These are phyloP conservation scores for Solanum ossicruentum DNA, from an alignment of 257 asterid species.

Conservation along the genomic window DNA sequence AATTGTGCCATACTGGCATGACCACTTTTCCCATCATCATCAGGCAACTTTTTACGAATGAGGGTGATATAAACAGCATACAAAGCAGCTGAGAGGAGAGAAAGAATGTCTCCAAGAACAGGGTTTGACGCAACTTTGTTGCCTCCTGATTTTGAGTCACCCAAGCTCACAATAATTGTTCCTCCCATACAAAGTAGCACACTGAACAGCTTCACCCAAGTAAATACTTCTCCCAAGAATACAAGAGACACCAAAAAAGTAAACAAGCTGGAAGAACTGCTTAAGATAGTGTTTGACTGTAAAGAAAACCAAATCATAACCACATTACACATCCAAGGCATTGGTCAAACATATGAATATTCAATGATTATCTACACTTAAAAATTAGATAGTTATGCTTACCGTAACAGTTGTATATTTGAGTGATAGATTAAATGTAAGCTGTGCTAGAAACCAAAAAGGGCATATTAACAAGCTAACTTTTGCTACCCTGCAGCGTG, in stretches of 20 bases:
- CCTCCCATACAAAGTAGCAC: slow-evolving; percentile 98
- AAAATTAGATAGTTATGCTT: slow-evolving; percentile 9
- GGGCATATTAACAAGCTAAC: slow-evolving; percentile 87
- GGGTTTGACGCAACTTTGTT: slow-evolving; percentile 51
- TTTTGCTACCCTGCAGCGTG: slow-evolving; percentile 69
- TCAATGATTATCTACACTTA: not conserved
- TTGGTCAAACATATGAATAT: not conserved
- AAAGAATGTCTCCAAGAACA: slow-evolving; percentile 56
- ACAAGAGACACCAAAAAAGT: slow-evolving; percentile 83
- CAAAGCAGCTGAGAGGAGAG: slow-evolving; percentile 69
- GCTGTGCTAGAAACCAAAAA: slow-evolving; percentile 89
- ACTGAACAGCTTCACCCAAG: slow-evolving; percentile 74
- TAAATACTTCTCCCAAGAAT: slow-evolving; percentile 78
- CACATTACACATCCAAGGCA: not conserved
- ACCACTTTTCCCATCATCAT: slow-evolving; percentile 52
- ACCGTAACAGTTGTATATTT: slow-evolving; percentile 95
- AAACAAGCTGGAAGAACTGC: slow-evolving; percentile 91
- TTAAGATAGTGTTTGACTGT: slow-evolving; percentile 87
- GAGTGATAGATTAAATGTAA: slow-evolving; percentile 82
- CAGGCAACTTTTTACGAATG: slow-evolving; percentile 75
- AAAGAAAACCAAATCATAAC: slow-evolving; percentile 3
- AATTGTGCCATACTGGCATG: slow-evolving; percentile 83
- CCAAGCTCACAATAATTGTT: slow-evolving; percentile 71
- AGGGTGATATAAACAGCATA: slow-evolving; percentile 81
- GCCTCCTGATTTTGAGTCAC: slow-evolving; percentile 49